Evolutionary conservation across 164 flowering plant genomes (phyloP).

Genomic region (Dillenia suffruticosa): DNA sequence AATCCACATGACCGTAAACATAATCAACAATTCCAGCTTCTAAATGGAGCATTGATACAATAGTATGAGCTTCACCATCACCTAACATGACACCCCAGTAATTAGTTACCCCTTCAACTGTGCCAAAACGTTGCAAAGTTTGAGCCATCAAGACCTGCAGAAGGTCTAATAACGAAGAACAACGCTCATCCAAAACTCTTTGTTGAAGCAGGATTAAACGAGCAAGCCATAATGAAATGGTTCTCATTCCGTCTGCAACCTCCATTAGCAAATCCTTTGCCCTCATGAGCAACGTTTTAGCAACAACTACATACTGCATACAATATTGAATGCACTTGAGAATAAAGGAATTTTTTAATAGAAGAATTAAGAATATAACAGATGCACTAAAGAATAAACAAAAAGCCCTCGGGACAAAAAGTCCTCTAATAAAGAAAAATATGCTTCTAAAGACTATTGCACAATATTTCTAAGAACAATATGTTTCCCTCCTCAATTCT

Average conservation of each 20-base stretch:
- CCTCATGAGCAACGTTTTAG: conserved; percentile 67
- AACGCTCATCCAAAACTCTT: conserved; percentile 41
- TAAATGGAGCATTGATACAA: conserved; percentile 56
- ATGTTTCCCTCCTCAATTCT: too few species aligned
- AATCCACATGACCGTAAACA: conserved; percentile 64
- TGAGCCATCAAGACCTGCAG: conserved; percentile 47
- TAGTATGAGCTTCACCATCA: conserved; percentile 42
- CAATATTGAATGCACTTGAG: neutral
- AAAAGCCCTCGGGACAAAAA: neutral
- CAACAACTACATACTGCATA: conserved; percentile 74
- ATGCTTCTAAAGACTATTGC: too few species aligned
- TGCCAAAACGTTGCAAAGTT: conserved; percentile 47
- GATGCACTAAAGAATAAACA: neutral
- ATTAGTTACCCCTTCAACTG: conserved; percentile 34
- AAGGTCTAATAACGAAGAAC: conserved; percentile 62
- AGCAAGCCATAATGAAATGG: conserved; percentile 66
- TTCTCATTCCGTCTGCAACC: conserved; percentile 32
- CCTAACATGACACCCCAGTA: conserved; percentile 56
- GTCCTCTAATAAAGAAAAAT: neutral
- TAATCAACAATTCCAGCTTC: conserved; percentile 77
- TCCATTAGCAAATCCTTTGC: conserved; percentile 47
- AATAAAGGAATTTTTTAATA: neutral
- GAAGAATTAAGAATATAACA: neutral
- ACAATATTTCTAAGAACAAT: too few species aligned
- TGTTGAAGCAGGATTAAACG: conserved; percentile 43